Evolutionary conservation across 306 rosid species (phyloP), one percentile per base, ranked within the genome.

Genomic region (Oemleria cerasiformis): DNA sequence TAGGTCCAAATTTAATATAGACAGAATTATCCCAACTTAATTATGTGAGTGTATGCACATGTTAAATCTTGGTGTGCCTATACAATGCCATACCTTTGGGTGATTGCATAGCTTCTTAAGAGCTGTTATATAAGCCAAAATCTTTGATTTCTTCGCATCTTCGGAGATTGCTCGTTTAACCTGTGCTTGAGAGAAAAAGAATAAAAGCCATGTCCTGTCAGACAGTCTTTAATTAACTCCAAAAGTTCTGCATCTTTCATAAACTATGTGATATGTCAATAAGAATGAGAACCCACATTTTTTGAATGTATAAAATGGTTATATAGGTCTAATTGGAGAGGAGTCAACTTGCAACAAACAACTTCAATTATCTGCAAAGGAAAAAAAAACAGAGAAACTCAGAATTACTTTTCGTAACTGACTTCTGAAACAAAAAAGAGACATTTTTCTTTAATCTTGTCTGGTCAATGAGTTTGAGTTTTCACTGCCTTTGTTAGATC

Each of bases 31-130:
- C 14, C 39, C 36, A 54, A 30, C 38, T 20, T 58, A 50, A 42
- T 44, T 45, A 45, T 67, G 48, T 17, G 39, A 16, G 7, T 50
- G 20, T 50, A 36, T 17, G 38, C 47, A 49, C 3, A 61, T n/a
- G 48, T 47, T 50, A 36, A 30, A 16, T 50, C 16, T 48, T 53
- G 45, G 45, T n/a, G 11, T 43, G 21, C 25, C 25, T 38, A 48
- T 19, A 72, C 63, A 78, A 56, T 13, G 63, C 54, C 76, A 82
- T 80, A 89, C 98, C 96, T 93, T 93, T 43, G 98, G 98, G 80
- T 93, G 98, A 79, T 93, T 93, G 86, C 98, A 93, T 75, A 93
- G 86, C 85, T 93, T 91, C 83, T 91, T 93, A 63, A 93, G 92
- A 72, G 92, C 97, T 63, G 94, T 88, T 78, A 93, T 93, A 78